Evolutionary conservation across 2,329 filamentous ascomycete species (phyloP), one percentile per base, ranked within the genome.

Genomic region (Monilinia aucupariae): DNA sequence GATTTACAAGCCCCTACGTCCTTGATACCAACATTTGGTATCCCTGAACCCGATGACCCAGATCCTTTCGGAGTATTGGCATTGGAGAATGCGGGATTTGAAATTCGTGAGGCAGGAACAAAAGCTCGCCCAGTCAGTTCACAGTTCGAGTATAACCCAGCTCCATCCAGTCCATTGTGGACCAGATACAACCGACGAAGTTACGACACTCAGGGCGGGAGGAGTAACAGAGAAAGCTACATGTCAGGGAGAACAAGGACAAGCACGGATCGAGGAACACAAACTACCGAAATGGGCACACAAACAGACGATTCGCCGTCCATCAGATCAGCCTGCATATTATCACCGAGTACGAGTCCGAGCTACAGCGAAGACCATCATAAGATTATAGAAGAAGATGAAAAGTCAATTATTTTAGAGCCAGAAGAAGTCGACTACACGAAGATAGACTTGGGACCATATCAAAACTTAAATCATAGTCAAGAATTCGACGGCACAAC

Each of bases 21-120:
- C 7, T 49, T 64, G 9, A 77, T 76, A 9, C 76, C 80, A 37
- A 77, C 78, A 2, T 96, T 97, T 76, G 92, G 92, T 2, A 80
- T 96, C 20, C 92, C 91, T 0, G 86, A 88, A 66, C 77, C 79
- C 4, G 85, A 92, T 61, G 93, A 97, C 70, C 92, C 92, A 0
- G 93, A 97, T 74, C 93, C 93, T 0, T 97, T 90, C 72, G 93
- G 93, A 30, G 89, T 97, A 32, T 83, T 92, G 67, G 92, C 93
- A 9, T 78, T 97, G n/a, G 91, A 96, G 73, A 88, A 91, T 78
- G 90, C 92, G 65, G 93, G 93, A 2, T 79, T 97, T 62, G 90
- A 93, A 70, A 94, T 97, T 68, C 85, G 90, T 59, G 92, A 97
- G 77, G 92, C 92, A n/a, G 92, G 91, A 41, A 88, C 87, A 2